Conservation (phyloP, 306 rosid genomes). For the Nissolia schottii region DNA sequence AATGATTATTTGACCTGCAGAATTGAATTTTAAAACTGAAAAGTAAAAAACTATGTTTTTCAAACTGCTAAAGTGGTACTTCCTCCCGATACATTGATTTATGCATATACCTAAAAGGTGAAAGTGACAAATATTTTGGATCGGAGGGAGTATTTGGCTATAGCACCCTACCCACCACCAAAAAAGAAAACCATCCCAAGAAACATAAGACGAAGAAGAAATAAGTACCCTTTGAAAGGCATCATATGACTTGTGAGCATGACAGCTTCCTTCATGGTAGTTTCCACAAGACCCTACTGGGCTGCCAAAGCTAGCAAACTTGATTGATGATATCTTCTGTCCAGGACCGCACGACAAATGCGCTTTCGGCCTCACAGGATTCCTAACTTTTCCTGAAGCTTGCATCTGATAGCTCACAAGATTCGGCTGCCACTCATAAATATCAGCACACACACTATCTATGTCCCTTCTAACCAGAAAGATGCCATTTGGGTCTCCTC, state of each 20-base stretch:
- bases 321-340: conserved; percentile 78
- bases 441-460: conserved; percentile 79
- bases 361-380: conserved; percentile 74
- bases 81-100: too few relatives aligned
- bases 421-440: conserved; percentile 95
- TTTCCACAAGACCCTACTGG: conserved; percentile 86
- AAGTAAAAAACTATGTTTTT: not conserved
- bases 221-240: conserved; percentile 71
- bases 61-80: too few relatives aligned
- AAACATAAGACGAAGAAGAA: not conserved
- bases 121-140: too few relatives aligned
- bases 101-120: too few relatives aligned
- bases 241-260: conserved; percentile 85
- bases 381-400: conserved; percentile 65
- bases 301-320: conserved; percentile 96
- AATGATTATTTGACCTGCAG: not conserved
- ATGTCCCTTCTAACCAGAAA: conserved; percentile 79
- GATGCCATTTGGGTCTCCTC: conserved; percentile 89
- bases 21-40: not conserved
- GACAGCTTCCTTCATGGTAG: conserved; percentile 83
- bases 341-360: conserved; percentile 81
- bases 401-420: conserved; percentile 76
- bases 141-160: too few relatives aligned
- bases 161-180: not conserved
- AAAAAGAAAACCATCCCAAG: not conserved